Conservation (phyloP, 176 grass and related monocot genomes). For the Puya raimondii region DNA sequence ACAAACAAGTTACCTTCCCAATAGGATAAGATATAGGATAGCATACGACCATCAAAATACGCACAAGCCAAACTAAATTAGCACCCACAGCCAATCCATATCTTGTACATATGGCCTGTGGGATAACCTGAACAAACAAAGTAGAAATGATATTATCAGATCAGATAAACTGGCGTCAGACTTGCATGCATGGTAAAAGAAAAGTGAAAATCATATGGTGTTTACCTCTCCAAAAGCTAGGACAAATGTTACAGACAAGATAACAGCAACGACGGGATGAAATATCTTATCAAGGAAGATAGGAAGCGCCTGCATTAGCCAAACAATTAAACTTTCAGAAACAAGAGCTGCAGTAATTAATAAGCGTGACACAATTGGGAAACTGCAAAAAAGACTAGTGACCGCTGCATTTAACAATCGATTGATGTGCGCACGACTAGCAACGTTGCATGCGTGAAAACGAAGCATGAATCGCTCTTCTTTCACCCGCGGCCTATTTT, state of each 20-base stretch:
- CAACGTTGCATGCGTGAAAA: too few species aligned
- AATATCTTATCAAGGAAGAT: constrained; percentile 95
- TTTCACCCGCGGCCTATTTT: too few species aligned
- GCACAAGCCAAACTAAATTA: constrained; percentile 95
- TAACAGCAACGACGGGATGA: constrained; percentile 91
- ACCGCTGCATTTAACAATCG: too few species aligned
- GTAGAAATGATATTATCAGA: constrained; percentile 11
- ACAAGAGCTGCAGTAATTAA: not conserved
- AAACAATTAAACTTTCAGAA: constrained; percentile 14
- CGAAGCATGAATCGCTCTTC: too few species aligned
- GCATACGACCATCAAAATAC: constrained; percentile 82
- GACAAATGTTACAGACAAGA: constrained; percentile 98
- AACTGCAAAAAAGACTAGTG: constrained; percentile 7
- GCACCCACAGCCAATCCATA: constrained; percentile 95
- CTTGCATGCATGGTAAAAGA: not conserved
- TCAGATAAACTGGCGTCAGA: not conserved
- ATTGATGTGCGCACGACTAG: too few species aligned
- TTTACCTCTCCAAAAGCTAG: constrained; percentile 92
- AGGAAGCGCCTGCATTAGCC: constrained; percentile 77
- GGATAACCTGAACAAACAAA: constrained; percentile 72
- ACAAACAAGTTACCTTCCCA: constrained; percentile 62
- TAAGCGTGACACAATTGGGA: not conserved
- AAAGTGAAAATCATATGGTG: not conserved
- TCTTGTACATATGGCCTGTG: constrained; percentile 99
- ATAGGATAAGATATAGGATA: constrained; percentile 96